phyloP scores from a whole-genome alignment of 2,329 filamentous ascomycete genomes.

The Diaporthe sp. region DNA sequence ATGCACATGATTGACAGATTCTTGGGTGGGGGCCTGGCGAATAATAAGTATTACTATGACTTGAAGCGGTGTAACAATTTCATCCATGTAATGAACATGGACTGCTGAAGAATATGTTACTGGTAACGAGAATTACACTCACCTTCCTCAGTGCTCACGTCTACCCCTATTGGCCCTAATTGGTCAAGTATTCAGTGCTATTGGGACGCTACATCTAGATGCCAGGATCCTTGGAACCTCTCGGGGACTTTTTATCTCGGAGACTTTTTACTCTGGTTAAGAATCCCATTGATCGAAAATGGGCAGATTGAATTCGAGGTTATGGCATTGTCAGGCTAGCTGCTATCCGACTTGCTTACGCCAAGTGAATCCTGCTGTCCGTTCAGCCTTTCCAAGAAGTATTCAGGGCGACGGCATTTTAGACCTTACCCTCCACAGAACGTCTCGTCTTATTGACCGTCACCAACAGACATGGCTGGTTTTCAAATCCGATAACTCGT shows the following conservation, averaged over 20 bases:
- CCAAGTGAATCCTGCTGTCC: neutral
- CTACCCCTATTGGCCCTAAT: neutral
- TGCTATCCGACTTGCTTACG: neutral
- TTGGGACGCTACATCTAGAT: neutral
- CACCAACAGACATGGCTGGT: neutral
- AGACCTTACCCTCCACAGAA: neutral
- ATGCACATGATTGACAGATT: neutral
- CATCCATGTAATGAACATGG: neutral
- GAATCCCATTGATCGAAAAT: neutral
- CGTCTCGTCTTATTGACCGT: too few relatives aligned
- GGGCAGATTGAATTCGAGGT: neutral
- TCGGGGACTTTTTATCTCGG: too few relatives aligned
- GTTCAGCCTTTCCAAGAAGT: neutral
- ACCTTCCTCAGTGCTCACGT: neutral
- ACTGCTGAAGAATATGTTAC: neutral
- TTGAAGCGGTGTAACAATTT: neutral
- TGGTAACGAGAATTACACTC: too few relatives aligned
- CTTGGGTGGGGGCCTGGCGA: neutral
- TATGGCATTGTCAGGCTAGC: neutral
- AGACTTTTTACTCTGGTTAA: too few relatives aligned
- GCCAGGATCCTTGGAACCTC: neutral
- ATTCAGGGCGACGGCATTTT: neutral
- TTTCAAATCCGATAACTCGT: constrained; percentile 61
- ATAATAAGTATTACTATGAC: too few relatives aligned
- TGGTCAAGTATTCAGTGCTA: neutral